Evolutionary conservation across 345 rosid species (phyloP), one percentile per base, ranked within the genome.

Genomic region (Lagerstroemia speciosa): DNA sequence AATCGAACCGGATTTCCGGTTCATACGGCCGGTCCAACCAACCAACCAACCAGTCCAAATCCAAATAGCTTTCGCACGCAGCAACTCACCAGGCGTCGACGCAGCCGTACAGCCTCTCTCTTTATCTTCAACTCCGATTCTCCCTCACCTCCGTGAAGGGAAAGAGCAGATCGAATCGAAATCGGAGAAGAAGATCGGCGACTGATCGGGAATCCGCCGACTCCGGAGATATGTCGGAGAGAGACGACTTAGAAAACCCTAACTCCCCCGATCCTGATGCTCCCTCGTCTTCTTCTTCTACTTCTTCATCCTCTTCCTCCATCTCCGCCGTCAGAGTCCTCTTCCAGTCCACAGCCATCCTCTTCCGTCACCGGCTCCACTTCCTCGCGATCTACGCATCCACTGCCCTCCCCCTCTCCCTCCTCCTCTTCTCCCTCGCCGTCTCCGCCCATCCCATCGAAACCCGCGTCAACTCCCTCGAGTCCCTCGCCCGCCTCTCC

Each of bases 331-430:
- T 75, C 67, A 69, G 24, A 32, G 67, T 75, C 72, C 60, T 82
- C 48, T 34, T 69, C 61, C 78, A 82, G 65, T 81, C 91, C 69
- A 63, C 82, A 37, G 57, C 58, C 60, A 77, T 90, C 70, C 65
- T 85, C 80, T 40, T 73, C 41, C 77, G 69, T 73, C 82, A 81
- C 89, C 81, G 76, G 71, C 85, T 67, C 67, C 69, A 84, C 32
- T 79, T 83, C 66, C 7, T 78, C 45, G 60, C 81, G 67, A 60
- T 90, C 63, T 82, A 84, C 60, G 55, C 74, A 64, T 78, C 83
- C 62, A 66, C 85, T 17, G 71, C 83, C 10, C 80, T 88, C 69
- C 97, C 97, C 26, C 85, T 92, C 3, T 76, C 90, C 4, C 67
- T 81, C 69, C 76, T 92, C 33, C 77, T 77, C 37, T 84, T 86